Evolutionary conservation across 345 rosid genomes (phyloP), one percentile per base, ranked within the genome.

Genomic region (Salix viminalis): DNA sequence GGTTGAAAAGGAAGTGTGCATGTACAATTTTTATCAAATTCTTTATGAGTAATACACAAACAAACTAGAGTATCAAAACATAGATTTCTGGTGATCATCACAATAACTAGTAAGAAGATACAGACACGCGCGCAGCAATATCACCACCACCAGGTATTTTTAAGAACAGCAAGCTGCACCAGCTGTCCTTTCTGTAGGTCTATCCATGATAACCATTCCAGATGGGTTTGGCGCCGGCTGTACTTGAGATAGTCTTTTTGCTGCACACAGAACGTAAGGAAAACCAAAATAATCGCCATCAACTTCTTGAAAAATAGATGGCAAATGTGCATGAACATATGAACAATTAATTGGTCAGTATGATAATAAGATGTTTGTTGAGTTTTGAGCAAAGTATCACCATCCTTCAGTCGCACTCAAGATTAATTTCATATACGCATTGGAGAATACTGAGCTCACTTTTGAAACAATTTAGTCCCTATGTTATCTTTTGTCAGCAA

Each of bases 141-240:
- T 6, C 60, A 56, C 21, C 19, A 28, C 48, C 23, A 73, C 36
- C 69, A 4, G 12, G 41, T 6, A 42, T 79, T 64, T 24, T 84
- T 86, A 96, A 76, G 90, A 81, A 81, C 99, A 96, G 79, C 99
- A 96, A 9, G 99, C 89, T 84, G 96, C 83, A 70, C 81, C 78
- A 14, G 81, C 92, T 12, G 91, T 80, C 84, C 91, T 89, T 65
- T 91, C 96, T 30, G 87, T 85, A 34, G 92, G 88, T 82, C 92
- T 87, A 65, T 93, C 96, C 85, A 88, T 90, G 28, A 96, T 89
- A 86, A 93, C 94, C 98, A 93, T 90, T 74, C 98, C 97, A 0
- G 96, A 80, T 7, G 94, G 93, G 79, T 91, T 92, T 76, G 86
- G 94, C 26, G 92, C 85, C 41, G 97, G 94, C 84, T 93, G 98